These are phyloP conservation scores for Pythium plurisporium DNA, from an alignment of 352 stramenopile species.

Conservation along the genomic window DNA sequence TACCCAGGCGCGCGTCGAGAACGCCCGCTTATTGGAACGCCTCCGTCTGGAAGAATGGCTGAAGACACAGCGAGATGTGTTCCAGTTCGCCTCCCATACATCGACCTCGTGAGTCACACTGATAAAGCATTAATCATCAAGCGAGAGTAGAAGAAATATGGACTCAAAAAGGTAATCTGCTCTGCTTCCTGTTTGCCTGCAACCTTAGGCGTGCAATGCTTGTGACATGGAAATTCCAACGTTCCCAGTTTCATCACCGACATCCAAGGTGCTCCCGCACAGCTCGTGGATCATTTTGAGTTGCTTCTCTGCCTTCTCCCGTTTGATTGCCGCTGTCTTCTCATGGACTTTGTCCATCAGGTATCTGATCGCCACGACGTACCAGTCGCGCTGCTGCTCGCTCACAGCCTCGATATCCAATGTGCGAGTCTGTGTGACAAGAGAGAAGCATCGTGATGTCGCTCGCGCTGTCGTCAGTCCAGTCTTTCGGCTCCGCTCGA, in stretches of 20 bases:
- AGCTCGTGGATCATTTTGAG: constrained; percentile 75
- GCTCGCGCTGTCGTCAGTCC: constrained; percentile 29
- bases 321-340: constrained; percentile 71
- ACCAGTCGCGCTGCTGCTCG: constrained; percentile 79
- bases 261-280: constrained; percentile 26
- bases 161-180: background rate
- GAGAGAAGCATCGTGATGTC: constrained; percentile 56
- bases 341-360: constrained; percentile 83
- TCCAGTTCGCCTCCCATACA: constrained; percentile 30
- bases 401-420: constrained; percentile 73
- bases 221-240: constrained; percentile 20
- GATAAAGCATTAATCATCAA: background rate
- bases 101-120: background rate
- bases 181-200: background rate
- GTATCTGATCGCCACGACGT: constrained; percentile 83
- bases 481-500: constrained; percentile 37
- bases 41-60: constrained; percentile 68
- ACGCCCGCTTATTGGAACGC: constrained; percentile 55
- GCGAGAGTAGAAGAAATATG: too few species aligned
- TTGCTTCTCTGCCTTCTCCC: constrained; percentile 72
- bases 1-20: constrained; percentile 50
- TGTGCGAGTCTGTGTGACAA: constrained; percentile 56
- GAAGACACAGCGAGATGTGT: constrained; percentile 60
- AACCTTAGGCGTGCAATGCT: constrained; percentile 15
- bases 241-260: constrained; percentile 3